These are phyloP conservation scores for Trypanosoma congolense DNA, from an alignment of 208 protist species.

Conservation along the genomic window DNA sequence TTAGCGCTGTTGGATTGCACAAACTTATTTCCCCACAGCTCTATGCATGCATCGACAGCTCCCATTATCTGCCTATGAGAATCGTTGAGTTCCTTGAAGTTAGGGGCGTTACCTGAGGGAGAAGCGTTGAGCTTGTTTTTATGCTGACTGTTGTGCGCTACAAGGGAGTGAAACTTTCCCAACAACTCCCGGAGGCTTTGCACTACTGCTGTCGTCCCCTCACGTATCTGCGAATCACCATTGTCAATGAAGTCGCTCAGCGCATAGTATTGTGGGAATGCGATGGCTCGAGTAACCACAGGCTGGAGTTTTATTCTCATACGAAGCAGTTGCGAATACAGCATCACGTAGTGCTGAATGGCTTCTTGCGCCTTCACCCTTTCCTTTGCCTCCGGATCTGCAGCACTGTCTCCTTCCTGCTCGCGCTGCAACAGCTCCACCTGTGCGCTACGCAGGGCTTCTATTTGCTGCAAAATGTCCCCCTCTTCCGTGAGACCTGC, in stretches of 20 bases:
- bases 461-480: constrained; percentile 44
- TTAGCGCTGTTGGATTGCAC: constrained; percentile 46
- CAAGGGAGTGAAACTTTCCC: constrained; percentile 12
- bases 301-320: constrained; percentile 76
- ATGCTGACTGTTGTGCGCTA: constrained; percentile 13
- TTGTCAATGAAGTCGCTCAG: constrained; percentile 31
- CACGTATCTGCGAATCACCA: constrained; percentile 13
- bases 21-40: constrained; percentile 75
- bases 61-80: constrained; percentile 40
- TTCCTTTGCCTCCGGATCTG: constrained; percentile 18
- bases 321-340: constrained; percentile 67
- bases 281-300: constrained; percentile 42
- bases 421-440: constrained; percentile 28
- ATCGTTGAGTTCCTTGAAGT: constrained; percentile 21
- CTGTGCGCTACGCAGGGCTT: constrained; percentile 29
- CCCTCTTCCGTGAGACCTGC: constrained; percentile 19
- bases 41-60: constrained; percentile 43
- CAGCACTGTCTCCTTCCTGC: constrained; percentile 12
- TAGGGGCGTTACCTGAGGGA: constrained; percentile 1
- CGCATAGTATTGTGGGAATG: constrained; percentile 81
- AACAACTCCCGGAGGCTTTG: constrained; percentile 16
- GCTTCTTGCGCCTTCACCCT: constrained; percentile 29
- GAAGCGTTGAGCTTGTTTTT: constrained; percentile 3
- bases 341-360: constrained; percentile 57
- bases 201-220: constrained; percentile 5